A percentile compares a stretch with the other conserved stretches of the same genome.
Conservation (phyloP, 139 green algal species). For the Chlamydomonas asymmetrica region DNA sequence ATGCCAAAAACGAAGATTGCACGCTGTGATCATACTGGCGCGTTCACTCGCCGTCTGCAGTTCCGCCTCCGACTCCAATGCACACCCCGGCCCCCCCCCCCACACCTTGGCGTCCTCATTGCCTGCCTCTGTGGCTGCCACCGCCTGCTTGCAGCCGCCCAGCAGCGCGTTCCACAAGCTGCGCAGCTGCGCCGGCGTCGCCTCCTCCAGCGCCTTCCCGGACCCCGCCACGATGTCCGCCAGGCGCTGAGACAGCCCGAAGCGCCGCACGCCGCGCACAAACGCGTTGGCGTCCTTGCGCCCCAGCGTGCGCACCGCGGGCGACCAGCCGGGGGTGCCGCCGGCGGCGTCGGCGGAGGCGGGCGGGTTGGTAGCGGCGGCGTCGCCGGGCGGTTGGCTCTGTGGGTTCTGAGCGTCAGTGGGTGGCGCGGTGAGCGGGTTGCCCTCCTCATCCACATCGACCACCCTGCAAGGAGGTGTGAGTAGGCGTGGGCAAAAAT, state of each 20-base stretch:
- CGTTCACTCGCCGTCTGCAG: too few species aligned
- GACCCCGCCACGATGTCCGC: constrained; percentile 56
- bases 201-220: constrained; percentile 45
- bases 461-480: too few species aligned
- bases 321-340: constrained; percentile 1
- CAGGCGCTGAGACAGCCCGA: constrained; percentile 44
- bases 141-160: constrained; percentile 49
- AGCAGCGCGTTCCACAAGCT: constrained; percentile 56
- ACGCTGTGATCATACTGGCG: too few species aligned
- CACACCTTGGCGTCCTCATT: constrained; percentile 48
- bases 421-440: too few species aligned
- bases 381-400: too few species aligned
- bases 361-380: too few species aligned
- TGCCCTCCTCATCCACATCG: constrained; percentile 48
- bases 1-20: too few species aligned
- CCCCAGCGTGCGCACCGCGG: constrained; percentile 37
- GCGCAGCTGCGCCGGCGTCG: constrained; percentile 11
- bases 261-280: constrained; percentile 60
- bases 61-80: too few species aligned
- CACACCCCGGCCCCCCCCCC: not conserved
- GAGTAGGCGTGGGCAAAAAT: too few species aligned
- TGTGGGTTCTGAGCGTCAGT: too few species aligned
- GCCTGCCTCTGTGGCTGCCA: constrained; percentile 36
- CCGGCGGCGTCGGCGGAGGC: too few species aligned
- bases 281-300: constrained; percentile 70